phyloP scores from a whole-genome alignment of 2,329 filamentous ascomycete species.

The Shiraia sp. region DNA sequence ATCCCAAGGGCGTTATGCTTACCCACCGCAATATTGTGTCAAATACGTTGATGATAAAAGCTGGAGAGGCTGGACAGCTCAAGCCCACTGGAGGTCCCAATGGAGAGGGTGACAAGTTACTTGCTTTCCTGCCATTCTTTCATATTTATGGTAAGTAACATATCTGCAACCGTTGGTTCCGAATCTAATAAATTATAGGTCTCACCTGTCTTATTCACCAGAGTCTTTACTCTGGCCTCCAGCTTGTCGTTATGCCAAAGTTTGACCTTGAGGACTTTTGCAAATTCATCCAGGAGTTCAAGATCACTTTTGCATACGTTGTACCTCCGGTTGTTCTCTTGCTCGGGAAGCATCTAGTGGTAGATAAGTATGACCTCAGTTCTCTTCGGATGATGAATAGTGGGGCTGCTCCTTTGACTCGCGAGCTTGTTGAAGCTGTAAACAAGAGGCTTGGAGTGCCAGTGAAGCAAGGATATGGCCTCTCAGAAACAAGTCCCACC shows the following conservation, averaged over 20 bases:
- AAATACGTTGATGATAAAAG: slow-evolving; percentile 59
- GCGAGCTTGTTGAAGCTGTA: slow-evolving; percentile 76
- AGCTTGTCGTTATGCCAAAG: slow-evolving; percentile 72
- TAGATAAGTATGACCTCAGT: slow-evolving; percentile 80
- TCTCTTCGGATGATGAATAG: slow-evolving; percentile 82
- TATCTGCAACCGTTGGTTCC: background rate
- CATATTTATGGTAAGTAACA: slow-evolving; percentile 75
- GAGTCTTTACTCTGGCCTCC: slow-evolving; percentile 66
- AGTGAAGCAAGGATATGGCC: slow-evolving; percentile 90
- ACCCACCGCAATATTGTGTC: slow-evolving; percentile 81
- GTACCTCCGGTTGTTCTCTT: slow-evolving; percentile 83
- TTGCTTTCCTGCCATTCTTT: slow-evolving; percentile 86
- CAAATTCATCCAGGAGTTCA: slow-evolving; percentile 71
- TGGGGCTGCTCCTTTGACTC: slow-evolving; percentile 82
- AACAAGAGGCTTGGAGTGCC: slow-evolving; percentile 74
- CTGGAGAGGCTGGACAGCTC: slow-evolving; percentile 54
- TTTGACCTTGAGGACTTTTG: slow-evolving; percentile 85
- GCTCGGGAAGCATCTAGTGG: slow-evolving; percentile 76
- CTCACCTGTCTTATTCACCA: slow-evolving; percentile 74
- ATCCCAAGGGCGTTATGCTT: slow-evolving; percentile 90
- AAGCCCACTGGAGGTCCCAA: slow-evolving; percentile 61
- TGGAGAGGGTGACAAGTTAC: slow-evolving; percentile 69
- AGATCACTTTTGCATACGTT: slow-evolving; percentile 77
- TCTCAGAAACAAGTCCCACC: slow-evolving; percentile 83
- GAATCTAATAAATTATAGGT: slow-evolving; percentile 46